Base-by-base conservation (phyloP, 169 alveolate genomes). In the Cryptosporidium sp. region DNA sequence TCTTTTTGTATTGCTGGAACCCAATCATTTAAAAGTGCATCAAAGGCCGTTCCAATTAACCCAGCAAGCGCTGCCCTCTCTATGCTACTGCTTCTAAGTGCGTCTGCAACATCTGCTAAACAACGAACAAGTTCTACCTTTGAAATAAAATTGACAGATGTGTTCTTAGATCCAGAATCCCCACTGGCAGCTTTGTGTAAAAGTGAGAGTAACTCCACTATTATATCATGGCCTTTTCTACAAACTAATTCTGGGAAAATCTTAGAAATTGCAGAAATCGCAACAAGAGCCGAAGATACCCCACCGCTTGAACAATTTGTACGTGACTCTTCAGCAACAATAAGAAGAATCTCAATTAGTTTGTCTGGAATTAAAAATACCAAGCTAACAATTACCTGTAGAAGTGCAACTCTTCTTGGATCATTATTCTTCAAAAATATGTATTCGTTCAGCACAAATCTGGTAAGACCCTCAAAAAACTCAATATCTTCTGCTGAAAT, bases 31-130 rank as follows among this genome's bases (percentile, higher is more conserved):
- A 80, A 23, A 14, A 80, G 67, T 9, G 75, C 89, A 62, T 80
- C 89, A 80, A 80, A 80, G 37, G 89, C 89, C 6, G 89, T 80
- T 29, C 89, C 89, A 44, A 80, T 67, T n/a, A 80, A 48, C n/a
- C 89, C 89, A 10, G 89, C 89, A 80, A 62, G 65, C 23, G 68
- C 60, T 12, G 26, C 42, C 12, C 65, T 80, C 60, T 80, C 89
- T 2, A 65, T 26, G 21, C 42, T 61, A 62, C 70, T 80, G 12
- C 60, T 60, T 39, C 89, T 80, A 48, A 80, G 73, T 23, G 89
- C 89, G 29, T 80, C 89, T 37, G 89, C 89, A 21, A 80, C 89
- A 62, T 67, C 75, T 18, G 89, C 89, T 44, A 80, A 53, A 31
- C 89, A 80, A 21, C 89, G 89, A 80, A 80, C 89, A 31, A 80